Evolutionary conservation across 1,139 yeast species (phyloP).

Genomic region (Blastobotrys arbuscula): DNA sequence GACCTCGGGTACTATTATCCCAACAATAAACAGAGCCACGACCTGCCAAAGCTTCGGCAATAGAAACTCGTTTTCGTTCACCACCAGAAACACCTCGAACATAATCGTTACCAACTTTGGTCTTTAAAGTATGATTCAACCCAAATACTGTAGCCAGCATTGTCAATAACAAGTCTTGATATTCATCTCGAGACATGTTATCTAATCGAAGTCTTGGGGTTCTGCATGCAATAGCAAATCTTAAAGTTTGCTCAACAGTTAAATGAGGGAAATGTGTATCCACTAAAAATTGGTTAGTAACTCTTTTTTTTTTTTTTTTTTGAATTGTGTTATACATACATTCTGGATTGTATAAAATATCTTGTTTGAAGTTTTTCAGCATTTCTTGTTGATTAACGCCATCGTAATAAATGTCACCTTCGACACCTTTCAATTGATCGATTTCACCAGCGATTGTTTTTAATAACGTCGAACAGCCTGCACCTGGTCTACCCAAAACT

Average conservation of each 20-base stretch:
- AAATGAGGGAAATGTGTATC: slow-evolving; percentile 61
- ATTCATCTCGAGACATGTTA: slow-evolving; percentile 44
- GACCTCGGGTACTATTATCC: slow-evolving; percentile 79
- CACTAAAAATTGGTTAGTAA: slow-evolving; percentile 12
- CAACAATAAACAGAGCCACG: slow-evolving; percentile 57
- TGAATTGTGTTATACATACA: slow-evolving; percentile 16
- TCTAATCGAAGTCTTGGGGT: slow-evolving; percentile 54
- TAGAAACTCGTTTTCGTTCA: slow-evolving; percentile 57
- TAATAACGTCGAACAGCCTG: slow-evolving; percentile 58
- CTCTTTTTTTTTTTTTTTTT: not conserved
- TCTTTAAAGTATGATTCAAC: slow-evolving; percentile 48
- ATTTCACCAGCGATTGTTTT: slow-evolving; percentile 52
- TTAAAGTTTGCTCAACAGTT: slow-evolving; percentile 57
- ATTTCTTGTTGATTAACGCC: slow-evolving; percentile 47
- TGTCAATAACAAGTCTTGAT: slow-evolving; percentile 45
- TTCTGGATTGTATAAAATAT: slow-evolving; percentile 57
- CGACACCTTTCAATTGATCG: slow-evolving; percentile 38
- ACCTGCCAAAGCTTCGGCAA: slow-evolving; percentile 58
- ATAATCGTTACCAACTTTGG: slow-evolving; percentile 57
- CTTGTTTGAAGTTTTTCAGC: slow-evolving; percentile 44
- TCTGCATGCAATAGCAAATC: slow-evolving; percentile 54
- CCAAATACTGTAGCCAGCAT: slow-evolving; percentile 55
- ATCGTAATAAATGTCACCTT: slow-evolving; percentile 46
- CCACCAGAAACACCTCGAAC: slow-evolving; percentile 64
- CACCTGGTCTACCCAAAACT: slow-evolving; percentile 63